Evolutionary conservation across 768 basidiomycete genomes (phyloP).

Genomic region (Termitomyces heimii): DNA sequence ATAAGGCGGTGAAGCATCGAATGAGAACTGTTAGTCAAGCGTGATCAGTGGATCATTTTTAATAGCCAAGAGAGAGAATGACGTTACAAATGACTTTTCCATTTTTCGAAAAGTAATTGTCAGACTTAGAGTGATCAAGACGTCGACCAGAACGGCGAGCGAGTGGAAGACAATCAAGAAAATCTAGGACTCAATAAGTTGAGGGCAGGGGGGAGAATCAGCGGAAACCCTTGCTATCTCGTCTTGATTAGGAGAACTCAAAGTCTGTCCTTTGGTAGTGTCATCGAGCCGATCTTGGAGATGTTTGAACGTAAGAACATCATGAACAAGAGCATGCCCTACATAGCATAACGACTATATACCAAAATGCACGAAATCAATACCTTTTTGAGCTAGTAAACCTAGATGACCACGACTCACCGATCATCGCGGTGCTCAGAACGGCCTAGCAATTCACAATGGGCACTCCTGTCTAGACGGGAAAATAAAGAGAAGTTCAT

Average conservation of each 20-base stretch:
- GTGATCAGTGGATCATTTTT: background rate
- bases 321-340: background rate
- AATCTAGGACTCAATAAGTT: background rate
- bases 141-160: background rate
- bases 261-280: background rate
- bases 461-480: no score
- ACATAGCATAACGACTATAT: background rate
- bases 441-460: background rate
- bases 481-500: background rate
- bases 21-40: background rate
- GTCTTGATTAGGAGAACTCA: background rate
- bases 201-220: background rate
- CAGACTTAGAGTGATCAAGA: conserved; percentile 6
- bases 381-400: background rate
- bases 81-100: background rate
- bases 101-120: background rate
- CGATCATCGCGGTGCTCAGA: background rate
- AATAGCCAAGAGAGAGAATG: background rate
- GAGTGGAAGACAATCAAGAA: conserved; percentile 1
- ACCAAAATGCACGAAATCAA: background rate
- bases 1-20: conserved; percentile 7
- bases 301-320: background rate
- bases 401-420: background rate
- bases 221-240: background rate
- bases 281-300: background rate